Conservation (phyloP, 2,329 filamentous ascomycete genomes). For the Aspergillus spinulosporus region DNA sequence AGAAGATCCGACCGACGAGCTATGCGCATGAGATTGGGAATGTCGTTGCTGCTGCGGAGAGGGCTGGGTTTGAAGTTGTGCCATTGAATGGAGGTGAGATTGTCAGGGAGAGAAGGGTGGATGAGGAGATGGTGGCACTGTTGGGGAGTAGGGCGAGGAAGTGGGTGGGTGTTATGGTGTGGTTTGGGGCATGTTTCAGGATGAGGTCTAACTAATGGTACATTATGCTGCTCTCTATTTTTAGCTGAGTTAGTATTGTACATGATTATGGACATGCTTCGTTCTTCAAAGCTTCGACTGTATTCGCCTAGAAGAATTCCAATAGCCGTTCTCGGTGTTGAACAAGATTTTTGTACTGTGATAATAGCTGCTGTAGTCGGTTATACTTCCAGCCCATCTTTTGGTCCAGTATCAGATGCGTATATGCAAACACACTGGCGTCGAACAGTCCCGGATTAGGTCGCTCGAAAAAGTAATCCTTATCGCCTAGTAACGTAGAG, state of each 20-base stretch:
- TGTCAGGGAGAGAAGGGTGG: constrained; percentile 47
- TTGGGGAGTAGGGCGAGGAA: constrained; percentile 64
- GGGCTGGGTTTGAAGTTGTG: constrained; percentile 49
- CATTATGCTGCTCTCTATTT: background rate
- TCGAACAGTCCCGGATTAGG: constrained; percentile 73
- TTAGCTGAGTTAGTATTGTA: constrained; percentile 16
- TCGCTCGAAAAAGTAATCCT: constrained; percentile 62
- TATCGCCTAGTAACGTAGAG: constrained; percentile 57
- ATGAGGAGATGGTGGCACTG: constrained; percentile 57
- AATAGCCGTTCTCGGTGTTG: constrained; percentile 63
- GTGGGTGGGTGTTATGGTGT: constrained; percentile 60
- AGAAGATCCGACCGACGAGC: constrained; percentile 61
- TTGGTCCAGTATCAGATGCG: constrained; percentile 72
- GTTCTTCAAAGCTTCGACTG: background rate
- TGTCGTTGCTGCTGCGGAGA: constrained; percentile 52
- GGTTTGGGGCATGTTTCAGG: constrained; percentile 55
- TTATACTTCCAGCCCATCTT: constrained; percentile 64
- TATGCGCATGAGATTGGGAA: constrained; percentile 57
- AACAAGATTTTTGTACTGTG: constrained; percentile 62
- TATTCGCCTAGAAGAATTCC: constrained; percentile 47
- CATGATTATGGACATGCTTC: constrained; percentile 11
- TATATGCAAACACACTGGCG: constrained; percentile 86
- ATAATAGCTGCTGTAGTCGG: constrained; percentile 59
- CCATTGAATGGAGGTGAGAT: constrained; percentile 27
- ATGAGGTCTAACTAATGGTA: constrained; percentile 22